Base-by-base conservation (phyloP, 768 basidiomycete species). In the Grammothele lineata region DNA sequence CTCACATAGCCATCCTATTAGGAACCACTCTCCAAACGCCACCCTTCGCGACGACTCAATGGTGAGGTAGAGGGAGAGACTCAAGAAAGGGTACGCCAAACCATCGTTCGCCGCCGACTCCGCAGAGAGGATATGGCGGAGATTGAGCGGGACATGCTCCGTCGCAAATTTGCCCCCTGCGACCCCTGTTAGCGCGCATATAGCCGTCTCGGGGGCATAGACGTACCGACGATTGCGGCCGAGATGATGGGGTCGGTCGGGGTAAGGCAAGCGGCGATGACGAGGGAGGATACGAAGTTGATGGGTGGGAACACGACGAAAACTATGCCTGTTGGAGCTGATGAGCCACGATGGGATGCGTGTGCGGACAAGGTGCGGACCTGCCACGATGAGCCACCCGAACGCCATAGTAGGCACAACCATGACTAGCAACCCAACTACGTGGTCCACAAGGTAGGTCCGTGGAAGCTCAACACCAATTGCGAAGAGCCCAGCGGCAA, bases 21-120 rank as follows among this genome's bases (percentile, higher is more conserved):
- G 74, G 45, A 94, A 69, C 94, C 96, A 96, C 59, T 92, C 78
- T 11, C 74, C 81, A 26, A 96, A 68, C 4, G 92, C 91, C 9
- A 73, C 72, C 0, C 71, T 66, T 12, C 68, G 72, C 3, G 82
- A 76, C 0, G 74, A 59, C 53, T 95, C 90, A 4, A 92, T 55
- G 9, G 83, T 84, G 37, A 98, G 73, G 63, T 95, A 97, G 9
- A 98, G 73, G 3, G 94, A 81, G 43, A 98, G 74, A 22, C 80
- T 78, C 45, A 97, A 72, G 63, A 97, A 97, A 0, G 93, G 93
- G 63, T 94, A 96, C 2, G 94, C 92, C 12, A 97, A 75, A 2
- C 96, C 96, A 56, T 98, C 96, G 65, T 99, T 99, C 6, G 90
- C 85, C 0, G 94, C 96, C 5, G 88, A 89, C 66, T 98, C 95